Base-by-base conservation (phyloP, 257 asterid genomes). In the Cruciata laevipes region DNA sequence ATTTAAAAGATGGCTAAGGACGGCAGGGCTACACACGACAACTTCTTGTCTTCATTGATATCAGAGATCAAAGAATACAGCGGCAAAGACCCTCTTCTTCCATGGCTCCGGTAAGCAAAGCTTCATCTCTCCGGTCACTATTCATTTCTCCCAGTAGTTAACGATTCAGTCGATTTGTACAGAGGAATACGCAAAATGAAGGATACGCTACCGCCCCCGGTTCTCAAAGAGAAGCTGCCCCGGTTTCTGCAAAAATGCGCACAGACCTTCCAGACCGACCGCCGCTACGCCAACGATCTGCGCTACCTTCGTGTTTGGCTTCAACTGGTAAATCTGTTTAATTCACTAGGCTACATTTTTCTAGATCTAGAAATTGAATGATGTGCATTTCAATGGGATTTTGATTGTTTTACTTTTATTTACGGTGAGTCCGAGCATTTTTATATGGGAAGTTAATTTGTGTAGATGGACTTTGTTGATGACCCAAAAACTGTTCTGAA, bases 221-320 rank as follows among this genome's bases (percentile, higher is more conserved):
- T 86, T 67, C 86, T 93, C 66, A 83, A 70, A 66, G 87, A 85
- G 79, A 90, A 93, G 85, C 83, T 93, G 68, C 97, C 99, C 69
- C 93, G 97, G 47, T 93, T 93, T 80, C 94, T 93, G 51, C 97
- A 93, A 89, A 93, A 86, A 84, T 93, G 97, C 74, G 76, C 87
- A 7, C 92, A 86, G 83, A 79, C 95, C 68, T 93, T 90, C 76
- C 56, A 78, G 53, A 44, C 78, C 21, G 97, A 93, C 69, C 83
- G 83, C 25, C 94, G 95, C 58, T 90, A 93, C 79, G 58, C 83
- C 47, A 90, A 90, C 73, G 99, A 93, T 74, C 57, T 86, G 85
- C 95, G 99, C 30, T 93, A 88, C 81, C 90, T 93, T 76, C 95
- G 96, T 61, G 87, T 93, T 73, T 93, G 96, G 97, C 73, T 93